Evolutionary conservation across 306 rosid species (phyloP).

Genomic region (Pterocarpus santalinus): DNA sequence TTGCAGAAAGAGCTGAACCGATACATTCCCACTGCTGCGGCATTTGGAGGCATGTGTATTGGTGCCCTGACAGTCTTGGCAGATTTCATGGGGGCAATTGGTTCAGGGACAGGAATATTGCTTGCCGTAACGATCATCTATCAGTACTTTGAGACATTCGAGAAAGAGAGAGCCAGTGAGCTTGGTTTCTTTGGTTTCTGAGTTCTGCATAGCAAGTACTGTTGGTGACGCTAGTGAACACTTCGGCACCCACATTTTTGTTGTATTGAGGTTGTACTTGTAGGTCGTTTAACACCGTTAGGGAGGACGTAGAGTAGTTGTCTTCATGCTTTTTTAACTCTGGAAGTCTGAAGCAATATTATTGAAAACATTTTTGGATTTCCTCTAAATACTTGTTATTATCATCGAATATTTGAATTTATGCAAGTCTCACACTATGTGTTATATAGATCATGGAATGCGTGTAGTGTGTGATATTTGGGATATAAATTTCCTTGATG

Average conservation of each 20-base stretch:
- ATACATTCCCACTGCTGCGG: slow-evolving; percentile 94
- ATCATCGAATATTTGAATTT: neutral
- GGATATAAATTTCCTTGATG: too few species aligned
- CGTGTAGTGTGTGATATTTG: too few species aligned
- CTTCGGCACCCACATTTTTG: slow-evolving; percentile 48
- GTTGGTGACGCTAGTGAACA: slow-evolving; percentile 35
- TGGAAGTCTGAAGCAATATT: slow-evolving; percentile 39
- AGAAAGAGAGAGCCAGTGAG: slow-evolving; percentile 90
- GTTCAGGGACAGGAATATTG: slow-evolving; percentile 89
- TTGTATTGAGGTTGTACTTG: slow-evolving; percentile 49
- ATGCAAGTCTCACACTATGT: neutral
- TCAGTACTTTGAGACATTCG: slow-evolving; percentile 91
- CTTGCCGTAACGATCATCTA: slow-evolving; percentile 94
- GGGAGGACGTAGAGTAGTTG: slow-evolving; percentile 55
- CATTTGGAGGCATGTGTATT: slow-evolving; percentile 91
- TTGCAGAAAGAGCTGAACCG: slow-evolving; percentile 88
- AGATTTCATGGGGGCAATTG: slow-evolving; percentile 96
- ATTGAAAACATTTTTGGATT: slow-evolving; percentile 19
- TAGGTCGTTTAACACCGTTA: slow-evolving; percentile 53
- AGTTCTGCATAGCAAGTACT: slow-evolving; percentile 25
- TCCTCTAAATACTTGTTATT: slow-evolving; percentile 12
- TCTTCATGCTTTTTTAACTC: slow-evolving; percentile 38
- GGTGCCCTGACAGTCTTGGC: slow-evolving; percentile 94
- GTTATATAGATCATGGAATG: too few species aligned
- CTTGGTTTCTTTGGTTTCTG: slow-evolving; percentile 94